phyloP scores from a whole-genome alignment of 352 stramenopile genomes.

The Aphanomyces cochlioides region DNA sequence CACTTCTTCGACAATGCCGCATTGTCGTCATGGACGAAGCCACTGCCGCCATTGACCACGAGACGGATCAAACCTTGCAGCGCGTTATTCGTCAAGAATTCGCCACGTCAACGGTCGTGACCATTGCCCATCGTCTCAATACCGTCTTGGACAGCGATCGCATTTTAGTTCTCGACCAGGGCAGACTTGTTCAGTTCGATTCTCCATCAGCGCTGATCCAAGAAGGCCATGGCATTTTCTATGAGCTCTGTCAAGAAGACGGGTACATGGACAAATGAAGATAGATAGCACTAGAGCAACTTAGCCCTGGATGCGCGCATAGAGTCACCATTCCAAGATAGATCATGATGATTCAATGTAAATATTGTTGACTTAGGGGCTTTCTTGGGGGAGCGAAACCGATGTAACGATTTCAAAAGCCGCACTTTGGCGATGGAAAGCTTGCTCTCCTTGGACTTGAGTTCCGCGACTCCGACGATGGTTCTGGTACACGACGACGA shows the following conservation, averaged over 20 bases:
- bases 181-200: too few relatives aligned
- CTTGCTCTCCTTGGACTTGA: background rate
- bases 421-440: background rate
- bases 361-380: too few relatives aligned
- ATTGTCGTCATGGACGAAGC: conserved; percentile 88
- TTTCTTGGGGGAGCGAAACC: conserved; percentile 33
- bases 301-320: too few relatives aligned
- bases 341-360: too few relatives aligned
- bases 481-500: background rate
- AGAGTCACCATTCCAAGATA: too few relatives aligned
- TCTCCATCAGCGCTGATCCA: too few relatives aligned
- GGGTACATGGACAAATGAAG: too few relatives aligned
- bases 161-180: conserved; percentile 47
- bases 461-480: background rate
- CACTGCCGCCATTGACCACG: conserved; percentile 74
- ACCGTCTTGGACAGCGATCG: conserved; percentile 91
- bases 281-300: too few relatives aligned
- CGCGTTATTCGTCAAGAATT: conserved; percentile 52
- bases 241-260: too few relatives aligned
- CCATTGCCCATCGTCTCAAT: conserved; percentile 89
- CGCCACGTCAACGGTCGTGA: conserved; percentile 51
- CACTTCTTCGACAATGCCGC: conserved; percentile 75
- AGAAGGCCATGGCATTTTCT: too few relatives aligned
- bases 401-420: background rate
- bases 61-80: conserved; percentile 78